These are phyloP conservation scores for Metarhizium anisopliae DNA, from an alignment of 2,329 filamentous ascomycete genomes.

Conservation along the genomic window DNA sequence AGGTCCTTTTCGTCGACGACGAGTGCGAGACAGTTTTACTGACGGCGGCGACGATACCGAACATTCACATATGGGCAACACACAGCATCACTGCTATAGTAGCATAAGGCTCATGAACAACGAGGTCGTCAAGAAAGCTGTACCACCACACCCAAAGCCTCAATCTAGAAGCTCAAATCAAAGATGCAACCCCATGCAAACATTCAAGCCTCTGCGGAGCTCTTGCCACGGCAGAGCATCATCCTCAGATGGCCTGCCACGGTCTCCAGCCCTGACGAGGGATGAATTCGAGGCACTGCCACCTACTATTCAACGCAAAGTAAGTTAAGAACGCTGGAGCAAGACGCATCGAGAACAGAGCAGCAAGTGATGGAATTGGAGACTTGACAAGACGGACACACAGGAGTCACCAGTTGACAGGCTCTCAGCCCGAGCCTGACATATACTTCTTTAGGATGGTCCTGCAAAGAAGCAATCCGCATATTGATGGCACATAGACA, in stretches of 20 bases:
- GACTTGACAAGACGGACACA: neutral
- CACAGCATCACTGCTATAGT: neutral
- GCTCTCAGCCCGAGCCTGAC: neutral
- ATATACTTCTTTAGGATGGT: too few relatives aligned
- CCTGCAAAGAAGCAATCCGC: too few relatives aligned
- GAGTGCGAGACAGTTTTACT: neutral
- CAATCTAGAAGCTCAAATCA: slow-evolving; percentile 12
- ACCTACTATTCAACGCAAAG: slow-evolving; percentile 47
- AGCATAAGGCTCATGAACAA: neutral
- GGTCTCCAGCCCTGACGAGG: slow-evolving; percentile 23
- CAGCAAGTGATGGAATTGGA: neutral
- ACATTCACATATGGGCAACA: neutral
- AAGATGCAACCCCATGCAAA: slow-evolving; percentile 10
- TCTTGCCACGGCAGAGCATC: slow-evolving; percentile 14
- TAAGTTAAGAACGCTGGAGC: slow-evolving; percentile 24
- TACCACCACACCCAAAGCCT: slow-evolving; percentile 5
- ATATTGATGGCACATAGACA: neutral
- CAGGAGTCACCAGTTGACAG: neutral
- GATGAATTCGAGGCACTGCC: slow-evolving; percentile 42
- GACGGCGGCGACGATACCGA: neutral
- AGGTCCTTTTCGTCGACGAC: neutral
- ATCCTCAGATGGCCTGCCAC: slow-evolving; percentile 14
- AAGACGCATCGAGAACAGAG: neutral
- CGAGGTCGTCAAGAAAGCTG: neutral
- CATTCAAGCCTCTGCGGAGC: slow-evolving; percentile 13